phyloP scores from a whole-genome alignment of 2,329 filamentous ascomycete genomes.

The Sarocladiaceae sp. region DNA sequence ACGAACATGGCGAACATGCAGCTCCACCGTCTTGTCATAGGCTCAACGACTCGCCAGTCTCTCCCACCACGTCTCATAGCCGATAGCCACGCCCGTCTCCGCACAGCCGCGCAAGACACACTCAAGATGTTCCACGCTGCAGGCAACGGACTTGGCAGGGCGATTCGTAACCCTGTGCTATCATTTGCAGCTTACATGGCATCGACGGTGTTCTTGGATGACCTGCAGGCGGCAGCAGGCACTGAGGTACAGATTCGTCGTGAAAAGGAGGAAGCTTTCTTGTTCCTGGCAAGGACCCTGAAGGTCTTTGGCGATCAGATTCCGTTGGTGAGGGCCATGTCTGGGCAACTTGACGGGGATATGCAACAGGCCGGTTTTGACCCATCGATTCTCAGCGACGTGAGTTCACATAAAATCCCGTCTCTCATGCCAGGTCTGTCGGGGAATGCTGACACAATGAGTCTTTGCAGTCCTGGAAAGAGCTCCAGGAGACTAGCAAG shows the following conservation, averaged over 20 bases:
- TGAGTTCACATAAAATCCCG: background rate
- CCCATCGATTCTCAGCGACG: background rate
- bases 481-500: background rate
- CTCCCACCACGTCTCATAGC: background rate
- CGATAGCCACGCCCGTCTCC: background rate
- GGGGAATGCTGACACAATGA: no score
- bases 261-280: background rate
- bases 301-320: background rate
- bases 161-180: constrained; percentile 67
- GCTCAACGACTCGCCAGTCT: background rate
- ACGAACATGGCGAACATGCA: constrained; percentile 58
- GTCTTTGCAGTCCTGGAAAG: background rate
- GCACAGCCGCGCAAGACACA: background rate
- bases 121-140: constrained; percentile 49
- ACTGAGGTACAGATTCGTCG: background rate
- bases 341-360: background rate
- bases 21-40: constrained; percentile 74
- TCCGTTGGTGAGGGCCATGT: background rate
- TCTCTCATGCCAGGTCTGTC: no score
- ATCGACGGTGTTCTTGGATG: constrained; percentile 66
- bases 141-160: constrained; percentile 48
- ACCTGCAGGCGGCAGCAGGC: constrained; percentile 27
- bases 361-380: background rate
- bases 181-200: constrained; percentile 70
- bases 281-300: background rate